A percentile compares a stretch with the other conserved stretches of the same genome.
Conservation (phyloP, 2,329 filamentous ascomycete genomes). For the Ceratocystiopsis sp. region DNA sequence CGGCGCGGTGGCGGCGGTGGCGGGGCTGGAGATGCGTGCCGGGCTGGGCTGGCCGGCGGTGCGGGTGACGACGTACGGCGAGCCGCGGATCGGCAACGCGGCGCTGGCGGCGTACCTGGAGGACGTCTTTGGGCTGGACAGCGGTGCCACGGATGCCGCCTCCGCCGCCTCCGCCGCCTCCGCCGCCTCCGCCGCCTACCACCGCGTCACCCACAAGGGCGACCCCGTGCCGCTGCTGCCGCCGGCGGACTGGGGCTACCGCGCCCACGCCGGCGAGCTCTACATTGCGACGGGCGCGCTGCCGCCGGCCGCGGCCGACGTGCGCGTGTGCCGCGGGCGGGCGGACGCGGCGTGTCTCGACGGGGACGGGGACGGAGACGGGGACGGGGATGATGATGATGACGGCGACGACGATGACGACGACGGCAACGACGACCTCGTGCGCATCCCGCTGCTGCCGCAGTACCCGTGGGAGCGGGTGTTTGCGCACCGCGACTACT, state of each 20-base stretch:
- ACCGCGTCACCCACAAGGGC: conserved; percentile 67
- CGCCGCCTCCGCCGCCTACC: conserved; percentile 29
- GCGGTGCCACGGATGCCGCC: no score
- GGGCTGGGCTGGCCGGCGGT: conserved; percentile 53
- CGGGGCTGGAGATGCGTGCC: conserved; percentile 59
- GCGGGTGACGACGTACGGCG: conserved; percentile 81
- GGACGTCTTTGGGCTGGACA: conserved; percentile 29
- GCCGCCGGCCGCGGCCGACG: conserved; percentile 48
- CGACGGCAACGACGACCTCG: conserved; percentile 11
- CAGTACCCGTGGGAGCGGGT: conserved; percentile 82
- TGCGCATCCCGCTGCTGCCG: conserved; percentile 38
- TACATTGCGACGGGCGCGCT: conserved; percentile 60
- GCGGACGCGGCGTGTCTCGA: conserved; percentile 57
- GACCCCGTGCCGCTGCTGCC: conserved; percentile 86
- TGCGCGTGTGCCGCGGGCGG: conserved; percentile 56
- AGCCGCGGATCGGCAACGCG: conserved; percentile 51
- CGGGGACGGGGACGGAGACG: conserved; percentile 25
- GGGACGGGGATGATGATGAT: no score
- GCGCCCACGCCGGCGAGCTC: conserved; percentile 71
- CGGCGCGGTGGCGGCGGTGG: conserved; percentile 78
- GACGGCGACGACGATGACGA: conserved; percentile 10
- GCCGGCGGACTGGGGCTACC: conserved; percentile 73
- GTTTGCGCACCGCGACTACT: conserved; percentile 91
- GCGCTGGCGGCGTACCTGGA: conserved; percentile 40
- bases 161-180: conserved; percentile 4